A percentile compares a stretch with the other conserved stretches of the same genome.
phyloP scores from a whole-genome alignment of 495 filamentous ascomycete species.

The Penicillium coprophilum region DNA sequence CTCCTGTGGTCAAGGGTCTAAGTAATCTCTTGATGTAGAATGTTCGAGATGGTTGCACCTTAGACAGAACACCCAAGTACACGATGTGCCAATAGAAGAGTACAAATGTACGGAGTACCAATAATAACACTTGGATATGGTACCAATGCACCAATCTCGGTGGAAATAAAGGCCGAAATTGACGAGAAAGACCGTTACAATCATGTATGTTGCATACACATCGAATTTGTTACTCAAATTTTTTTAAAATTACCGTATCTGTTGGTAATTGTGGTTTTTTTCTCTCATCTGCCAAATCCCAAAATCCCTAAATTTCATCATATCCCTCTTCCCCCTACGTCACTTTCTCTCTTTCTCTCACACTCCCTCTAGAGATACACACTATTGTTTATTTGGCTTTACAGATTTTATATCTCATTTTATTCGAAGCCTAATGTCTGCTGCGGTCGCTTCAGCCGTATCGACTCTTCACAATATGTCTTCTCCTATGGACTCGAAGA shows the following conservation, averaged over 20 bases:
- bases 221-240: background rate
- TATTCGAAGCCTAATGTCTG: slow-evolving; percentile 39
- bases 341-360: slow-evolving; percentile 28
- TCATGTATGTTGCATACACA: background rate
- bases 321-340: slow-evolving; percentile 29
- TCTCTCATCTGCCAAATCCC: slow-evolving; percentile 6
- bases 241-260: slow-evolving; percentile 4
- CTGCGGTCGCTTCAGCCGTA: slow-evolving; percentile 46
- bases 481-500: slow-evolving; percentile 54
- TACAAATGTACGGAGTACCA: background rate
- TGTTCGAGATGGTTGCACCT: background rate
- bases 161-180: background rate
- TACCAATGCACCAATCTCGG: no score
- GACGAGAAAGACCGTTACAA: background rate
- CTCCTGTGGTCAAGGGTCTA: background rate
- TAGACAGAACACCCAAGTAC: background rate
- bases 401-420: slow-evolving; percentile 9
- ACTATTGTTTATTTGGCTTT: slow-evolving; percentile 14
- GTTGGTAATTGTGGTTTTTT: slow-evolving; percentile 4
- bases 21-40: background rate
- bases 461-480: slow-evolving; percentile 33
- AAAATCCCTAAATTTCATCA: slow-evolving; percentile 19
- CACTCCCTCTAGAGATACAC: slow-evolving; percentile 18
- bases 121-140: no score
- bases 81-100: background rate